These are phyloP conservation scores for Pseudogymnoascus sp. DNA, from an alignment of 2,329 filamentous ascomycete genomes.

Conservation along the genomic window DNA sequence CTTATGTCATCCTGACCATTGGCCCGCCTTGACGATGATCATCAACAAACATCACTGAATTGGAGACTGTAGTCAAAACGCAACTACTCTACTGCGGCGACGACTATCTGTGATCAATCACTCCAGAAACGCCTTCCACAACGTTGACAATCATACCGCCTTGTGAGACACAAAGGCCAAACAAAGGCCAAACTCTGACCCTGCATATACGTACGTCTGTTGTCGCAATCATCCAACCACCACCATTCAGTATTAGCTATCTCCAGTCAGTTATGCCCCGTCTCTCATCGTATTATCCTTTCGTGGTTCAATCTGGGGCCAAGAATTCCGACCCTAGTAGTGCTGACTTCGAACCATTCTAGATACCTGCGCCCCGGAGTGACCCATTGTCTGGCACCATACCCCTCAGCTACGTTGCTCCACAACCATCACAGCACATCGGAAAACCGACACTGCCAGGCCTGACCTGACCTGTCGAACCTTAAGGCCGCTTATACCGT, in stretches of 20 bases:
- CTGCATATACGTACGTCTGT: constrained; percentile 2
- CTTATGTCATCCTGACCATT: constrained; percentile 7
- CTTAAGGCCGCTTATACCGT: not conserved
- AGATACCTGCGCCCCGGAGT: not conserved
- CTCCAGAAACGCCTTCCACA: constrained; percentile 2
- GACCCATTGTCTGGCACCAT: not conserved
- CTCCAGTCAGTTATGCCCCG: not conserved
- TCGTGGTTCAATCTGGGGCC: not conserved
- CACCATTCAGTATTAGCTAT: not conserved
- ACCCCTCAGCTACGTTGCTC: not conserved
- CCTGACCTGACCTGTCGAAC: not conserved
- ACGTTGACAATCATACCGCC: not conserved
- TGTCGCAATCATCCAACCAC: constrained; percentile 1
- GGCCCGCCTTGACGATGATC: constrained; percentile 7
- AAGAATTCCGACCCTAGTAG: not conserved
- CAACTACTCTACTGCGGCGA: not conserved
- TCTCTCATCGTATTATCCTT: not conserved
- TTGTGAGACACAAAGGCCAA: not conserved
- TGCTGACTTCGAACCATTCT: not conserved
- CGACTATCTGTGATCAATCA: constrained; percentile 1
- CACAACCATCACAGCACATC: not conserved
- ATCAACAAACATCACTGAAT: constrained; percentile 8
- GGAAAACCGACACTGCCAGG: not conserved
- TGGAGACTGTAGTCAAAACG: constrained; percentile 1
- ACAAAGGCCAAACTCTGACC: not conserved